Percentiles rank a stretch among this genome's conserved stretches.
Conservation (phyloP, 305 asterid genomes). For the Fraxinus dipetala region DNA sequence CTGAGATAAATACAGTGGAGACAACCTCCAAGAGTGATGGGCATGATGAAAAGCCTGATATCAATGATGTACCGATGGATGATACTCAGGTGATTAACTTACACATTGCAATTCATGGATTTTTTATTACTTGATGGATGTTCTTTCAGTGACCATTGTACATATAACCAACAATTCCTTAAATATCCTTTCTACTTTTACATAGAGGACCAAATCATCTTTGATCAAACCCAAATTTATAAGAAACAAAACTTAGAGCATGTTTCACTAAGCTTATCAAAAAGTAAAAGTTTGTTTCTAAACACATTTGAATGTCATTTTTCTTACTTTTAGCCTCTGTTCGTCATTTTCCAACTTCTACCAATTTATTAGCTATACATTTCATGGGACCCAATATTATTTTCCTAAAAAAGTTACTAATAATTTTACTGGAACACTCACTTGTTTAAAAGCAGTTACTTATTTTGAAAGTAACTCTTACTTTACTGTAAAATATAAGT, state of each 20-base stretch:
- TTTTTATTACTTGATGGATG: neutral
- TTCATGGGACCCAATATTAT: neutral
- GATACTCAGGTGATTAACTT: conserved; percentile 52
- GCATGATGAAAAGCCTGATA: conserved; percentile 76
- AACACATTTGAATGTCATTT: neutral
- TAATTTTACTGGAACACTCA: neutral
- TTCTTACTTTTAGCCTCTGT: neutral
- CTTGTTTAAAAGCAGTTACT: neutral
- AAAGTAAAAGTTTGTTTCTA: neutral
- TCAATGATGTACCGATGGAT: conserved; percentile 72
- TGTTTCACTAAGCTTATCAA: neutral
- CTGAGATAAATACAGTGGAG: conserved; percentile 37
- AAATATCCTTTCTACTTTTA: neutral
- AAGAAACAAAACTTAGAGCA: neutral
- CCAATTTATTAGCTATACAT: neutral
- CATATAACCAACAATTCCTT: neutral
- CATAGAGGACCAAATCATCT: neutral
- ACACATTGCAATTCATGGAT: neutral
- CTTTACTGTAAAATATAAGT: neutral
- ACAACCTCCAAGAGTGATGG: conserved; percentile 51
- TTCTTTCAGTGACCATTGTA: neutral
- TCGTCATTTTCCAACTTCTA: neutral
- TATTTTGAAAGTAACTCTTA: neutral
- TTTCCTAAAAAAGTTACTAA: neutral
- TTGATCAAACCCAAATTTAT: neutral